Conservation (phyloP, 2,329 filamentous ascomycete species). For the Myotisia sp. region DNA sequence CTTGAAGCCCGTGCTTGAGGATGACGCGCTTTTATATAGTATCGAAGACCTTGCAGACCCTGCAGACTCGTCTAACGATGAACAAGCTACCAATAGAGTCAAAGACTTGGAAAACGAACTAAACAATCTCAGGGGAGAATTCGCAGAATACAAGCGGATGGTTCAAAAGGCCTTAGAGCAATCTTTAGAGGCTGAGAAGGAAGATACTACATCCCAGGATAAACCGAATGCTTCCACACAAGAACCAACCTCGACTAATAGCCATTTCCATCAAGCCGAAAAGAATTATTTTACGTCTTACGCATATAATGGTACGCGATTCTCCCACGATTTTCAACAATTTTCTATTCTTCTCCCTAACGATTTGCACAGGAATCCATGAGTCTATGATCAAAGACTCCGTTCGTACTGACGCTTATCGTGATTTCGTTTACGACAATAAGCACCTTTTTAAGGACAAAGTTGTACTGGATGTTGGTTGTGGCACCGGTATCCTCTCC, state of each 20-base stretch:
- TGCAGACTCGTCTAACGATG: conserved; percentile 12
- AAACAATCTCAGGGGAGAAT: conserved; percentile 45
- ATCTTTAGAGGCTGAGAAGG: conserved; percentile 46
- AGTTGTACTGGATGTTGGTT: conserved; percentile 80
- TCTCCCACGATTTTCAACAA: neutral
- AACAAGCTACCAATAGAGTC: conserved; percentile 31
- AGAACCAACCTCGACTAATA: conserved; percentile 9
- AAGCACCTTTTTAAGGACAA: conserved; percentile 77
- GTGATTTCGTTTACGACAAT: conserved; percentile 88
- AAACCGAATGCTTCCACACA: conserved; percentile 18
- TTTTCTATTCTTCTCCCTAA: conserved; percentile 1
- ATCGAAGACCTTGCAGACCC: conserved; percentile 58
- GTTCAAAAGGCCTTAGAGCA: conserved; percentile 54
- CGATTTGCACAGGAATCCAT: conserved; percentile 57
- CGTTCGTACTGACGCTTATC: conserved; percentile 77
- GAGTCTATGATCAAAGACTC: conserved; percentile 90
- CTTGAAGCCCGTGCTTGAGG: conserved; percentile 70
- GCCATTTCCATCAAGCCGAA: conserved; percentile 38
- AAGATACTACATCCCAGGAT: conserved; percentile 18
- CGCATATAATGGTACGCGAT: conserved; percentile 48
- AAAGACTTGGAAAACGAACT: conserved; percentile 50
- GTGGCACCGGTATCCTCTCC: conserved; percentile 69
- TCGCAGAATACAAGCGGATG: conserved; percentile 49
- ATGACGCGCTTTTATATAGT: conserved; percentile 77
- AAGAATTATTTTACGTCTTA: conserved; percentile 52